Percentiles rank a stretch among this genome's conserved stretches.
phyloP scores from a whole-genome alignment of 2,329 filamentous ascomycete species.

The Phialophora chinensis region DNA sequence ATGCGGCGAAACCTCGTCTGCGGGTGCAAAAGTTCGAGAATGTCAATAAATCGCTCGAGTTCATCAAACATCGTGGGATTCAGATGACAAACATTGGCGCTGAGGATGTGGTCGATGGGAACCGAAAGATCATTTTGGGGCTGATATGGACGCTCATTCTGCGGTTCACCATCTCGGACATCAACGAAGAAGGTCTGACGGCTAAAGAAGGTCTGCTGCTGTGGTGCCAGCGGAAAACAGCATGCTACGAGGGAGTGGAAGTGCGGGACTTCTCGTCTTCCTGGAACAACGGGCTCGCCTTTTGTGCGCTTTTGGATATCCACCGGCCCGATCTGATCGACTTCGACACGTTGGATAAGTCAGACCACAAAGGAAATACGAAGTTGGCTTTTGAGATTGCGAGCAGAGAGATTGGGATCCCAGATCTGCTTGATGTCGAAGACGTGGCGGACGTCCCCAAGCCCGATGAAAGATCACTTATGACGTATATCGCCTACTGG shows the following conservation, averaged over 20 bases:
- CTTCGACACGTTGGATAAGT: slow-evolving; percentile 92
- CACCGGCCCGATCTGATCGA: slow-evolving; percentile 97
- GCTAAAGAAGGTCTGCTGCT: slow-evolving; percentile 93
- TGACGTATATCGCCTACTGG: slow-evolving; percentile 99
- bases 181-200: slow-evolving; percentile 96
- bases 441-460: slow-evolving; percentile 97
- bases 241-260: slow-evolving; percentile 96
- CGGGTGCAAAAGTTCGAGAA: slow-evolving; percentile 98
- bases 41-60: slow-evolving; percentile 93
- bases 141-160: slow-evolving; percentile 98
- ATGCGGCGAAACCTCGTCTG: slow-evolving; percentile 94
- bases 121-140: slow-evolving; percentile 94
- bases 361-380: slow-evolving; percentile 95
- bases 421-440: slow-evolving; percentile 92
- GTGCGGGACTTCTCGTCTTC: slow-evolving; percentile 93
- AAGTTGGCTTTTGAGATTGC: slow-evolving; percentile 97
- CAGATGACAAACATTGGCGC: slow-evolving; percentile 99
- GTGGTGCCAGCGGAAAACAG: slow-evolving; percentile 98
- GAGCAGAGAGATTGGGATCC: slow-evolving; percentile 94
- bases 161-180: slow-evolving; percentile 97
- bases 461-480: slow-evolving; percentile 93
- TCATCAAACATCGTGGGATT: slow-evolving; percentile 86
- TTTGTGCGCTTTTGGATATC: slow-evolving; percentile 95
- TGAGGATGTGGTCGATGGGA: slow-evolving; percentile 97
- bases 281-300: slow-evolving; percentile 97